Conservation (phyloP, 2,329 filamentous ascomycete species). For the Xylariaceae sp. region DNA sequence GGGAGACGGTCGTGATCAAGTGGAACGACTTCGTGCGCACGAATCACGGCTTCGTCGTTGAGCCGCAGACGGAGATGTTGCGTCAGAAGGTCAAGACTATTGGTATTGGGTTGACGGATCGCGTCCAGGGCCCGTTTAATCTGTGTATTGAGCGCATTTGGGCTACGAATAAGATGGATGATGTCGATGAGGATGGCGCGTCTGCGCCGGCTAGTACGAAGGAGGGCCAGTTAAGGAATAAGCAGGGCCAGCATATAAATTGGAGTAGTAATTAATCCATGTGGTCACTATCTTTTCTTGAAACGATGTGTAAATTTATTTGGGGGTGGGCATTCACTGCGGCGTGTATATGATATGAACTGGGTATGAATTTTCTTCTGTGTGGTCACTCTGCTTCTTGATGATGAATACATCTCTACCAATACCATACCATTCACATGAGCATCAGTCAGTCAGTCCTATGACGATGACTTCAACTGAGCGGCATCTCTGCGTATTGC, state of each 20-base stretch:
- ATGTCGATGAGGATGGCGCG: conserved; percentile 32
- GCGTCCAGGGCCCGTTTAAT: conserved; percentile 83
- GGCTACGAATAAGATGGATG: conserved; percentile 68
- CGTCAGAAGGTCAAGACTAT: conserved; percentile 79
- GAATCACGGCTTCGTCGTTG: conserved; percentile 84
- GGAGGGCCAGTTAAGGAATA: conserved; percentile 38
- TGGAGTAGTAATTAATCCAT: conserved; percentile 34
- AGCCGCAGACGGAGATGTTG: conserved; percentile 87
- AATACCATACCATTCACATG: conserved; percentile 1
- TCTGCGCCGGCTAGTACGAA: neutral
- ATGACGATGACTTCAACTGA: conserved; percentile 21
- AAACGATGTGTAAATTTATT: conserved; percentile 7
- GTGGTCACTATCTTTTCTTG: neutral
- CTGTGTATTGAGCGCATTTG: conserved; percentile 80
- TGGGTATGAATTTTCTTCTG: conserved; percentile 10
- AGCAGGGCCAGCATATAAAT: conserved; percentile 39
- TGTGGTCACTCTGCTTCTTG: neutral
- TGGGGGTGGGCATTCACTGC: neutral
- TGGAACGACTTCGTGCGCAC: conserved; percentile 94
- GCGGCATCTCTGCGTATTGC: conserved; percentile 45
- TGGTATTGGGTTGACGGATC: conserved; percentile 83
- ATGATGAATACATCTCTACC: neutral
- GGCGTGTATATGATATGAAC: conserved; percentile 14
- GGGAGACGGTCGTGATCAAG: conserved; percentile 91
- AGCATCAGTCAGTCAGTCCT: neutral